Percentiles rank a stretch among this genome's conserved stretches.
These are phyloP conservation scores for Ceratobasidium theobromae DNA, from an alignment of 1,284 basidiomycete genomes.

Conservation along the genomic window DNA sequence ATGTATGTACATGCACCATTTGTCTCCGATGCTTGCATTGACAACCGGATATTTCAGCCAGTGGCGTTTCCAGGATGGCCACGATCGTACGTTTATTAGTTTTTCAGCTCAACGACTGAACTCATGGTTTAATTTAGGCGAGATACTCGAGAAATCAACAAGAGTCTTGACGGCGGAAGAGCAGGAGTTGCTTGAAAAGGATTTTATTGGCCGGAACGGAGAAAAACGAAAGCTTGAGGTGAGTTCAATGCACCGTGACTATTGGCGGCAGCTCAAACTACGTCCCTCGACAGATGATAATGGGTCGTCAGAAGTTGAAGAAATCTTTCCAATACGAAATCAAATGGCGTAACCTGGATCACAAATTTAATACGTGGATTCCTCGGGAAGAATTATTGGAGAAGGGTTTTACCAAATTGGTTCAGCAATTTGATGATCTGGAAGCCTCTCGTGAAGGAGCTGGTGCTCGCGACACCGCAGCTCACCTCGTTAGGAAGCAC, in stretches of 20 bases:
- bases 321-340: slow-evolving; percentile 95
- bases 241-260: slow-evolving; percentile 40
- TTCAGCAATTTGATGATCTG: slow-evolving; percentile 96
- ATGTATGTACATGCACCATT: slow-evolving; percentile 50
- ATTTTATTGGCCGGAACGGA: slow-evolving; percentile 91
- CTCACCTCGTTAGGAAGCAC: slow-evolving; percentile 80
- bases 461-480: slow-evolving; percentile 80
- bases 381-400: slow-evolving; percentile 84
- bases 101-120: not conserved
- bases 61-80: slow-evolving; percentile 99
- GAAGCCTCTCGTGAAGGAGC: slow-evolving; percentile 94
- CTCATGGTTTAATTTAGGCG: slow-evolving; percentile 50
- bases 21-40: slow-evolving; percentile 35
- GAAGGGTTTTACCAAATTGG: slow-evolving; percentile 89
- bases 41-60: slow-evolving; percentile 48
- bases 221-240: slow-evolving; percentile 90
- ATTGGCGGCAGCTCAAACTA: slow-evolving; percentile 23
- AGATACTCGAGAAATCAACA: slow-evolving; percentile 90
- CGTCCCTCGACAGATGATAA: slow-evolving; percentile 60
- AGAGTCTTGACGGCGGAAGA: slow-evolving; percentile 91
- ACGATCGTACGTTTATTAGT: slow-evolving; percentile 72
- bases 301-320: slow-evolving; percentile 98
- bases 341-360: slow-evolving; percentile 95
- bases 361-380: slow-evolving; percentile 93
- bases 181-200: slow-evolving; percentile 75